phyloP scores from a whole-genome alignment of 2,329 filamentous ascomycete species.

The Lizonia empirigonia region DNA sequence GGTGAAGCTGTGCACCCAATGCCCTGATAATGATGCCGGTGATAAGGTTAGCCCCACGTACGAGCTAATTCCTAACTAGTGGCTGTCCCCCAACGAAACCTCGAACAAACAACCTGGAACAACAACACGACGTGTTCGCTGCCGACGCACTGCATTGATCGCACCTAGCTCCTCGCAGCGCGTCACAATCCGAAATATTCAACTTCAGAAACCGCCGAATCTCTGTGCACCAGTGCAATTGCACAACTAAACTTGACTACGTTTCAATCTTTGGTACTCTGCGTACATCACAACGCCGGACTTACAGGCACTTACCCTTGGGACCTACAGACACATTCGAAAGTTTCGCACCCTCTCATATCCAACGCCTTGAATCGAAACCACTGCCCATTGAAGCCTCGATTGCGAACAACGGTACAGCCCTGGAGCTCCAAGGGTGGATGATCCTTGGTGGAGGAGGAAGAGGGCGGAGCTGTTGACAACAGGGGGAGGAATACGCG shows the following conservation, averaged over 20 bases:
- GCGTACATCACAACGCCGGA: not conserved
- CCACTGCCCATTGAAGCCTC: not conserved
- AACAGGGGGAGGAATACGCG: conserved; percentile 16
- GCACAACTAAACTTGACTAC: not conserved
- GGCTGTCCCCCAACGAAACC: conserved; percentile 4
- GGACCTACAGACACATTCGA: not conserved
- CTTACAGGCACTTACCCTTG: not conserved
- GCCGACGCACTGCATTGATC: not conserved
- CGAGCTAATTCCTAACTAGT: not conserved
- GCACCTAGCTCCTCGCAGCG: not conserved
- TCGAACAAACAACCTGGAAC: conserved; percentile 3
- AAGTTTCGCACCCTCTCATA: not conserved
- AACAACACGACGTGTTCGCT: not conserved
- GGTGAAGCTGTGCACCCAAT: not conserved
- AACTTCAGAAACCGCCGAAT: not conserved
- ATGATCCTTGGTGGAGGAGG: conserved; percentile 11
- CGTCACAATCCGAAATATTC: not conserved
- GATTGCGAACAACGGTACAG: not conserved
- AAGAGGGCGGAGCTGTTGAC: conserved; percentile 16
- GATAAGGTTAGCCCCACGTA: conserved; percentile 6
- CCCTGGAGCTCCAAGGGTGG: not conserved
- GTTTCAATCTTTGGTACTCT: not conserved
- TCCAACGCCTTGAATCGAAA: not conserved
- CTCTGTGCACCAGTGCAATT: not conserved
- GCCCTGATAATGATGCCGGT: conserved; percentile 6